Base-by-base conservation (phyloP, 768 basidiomycete species). In the Rhodotorula kratochvilovae region DNA sequence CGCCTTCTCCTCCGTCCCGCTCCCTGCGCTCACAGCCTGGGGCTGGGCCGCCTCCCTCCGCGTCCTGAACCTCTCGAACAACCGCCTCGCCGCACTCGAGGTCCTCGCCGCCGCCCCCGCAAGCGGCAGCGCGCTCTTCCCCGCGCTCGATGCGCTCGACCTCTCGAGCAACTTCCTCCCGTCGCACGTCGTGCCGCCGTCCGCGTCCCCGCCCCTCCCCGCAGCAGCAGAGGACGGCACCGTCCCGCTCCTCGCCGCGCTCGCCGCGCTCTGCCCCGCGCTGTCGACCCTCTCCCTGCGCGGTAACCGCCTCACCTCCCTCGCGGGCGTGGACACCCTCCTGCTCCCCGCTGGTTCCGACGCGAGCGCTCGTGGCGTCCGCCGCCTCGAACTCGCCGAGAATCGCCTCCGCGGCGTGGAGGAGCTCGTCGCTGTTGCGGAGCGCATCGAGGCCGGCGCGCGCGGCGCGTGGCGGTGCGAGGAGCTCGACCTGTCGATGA, bases 241-340 rank as follows among this genome's bases (percentile, higher is more conserved):
- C 3, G 10, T 35, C 5, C 57, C 60, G 2, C 33, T 60, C 29
- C 36, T 68, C 39, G n/a, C 31, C 11, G 29, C 31, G 5, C 55
- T 65, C n/a, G 57, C 54, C 4, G 5, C 15, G 13, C 33, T 58
- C 29, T 56, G 29, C 2, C 72, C 72, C 1, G 2, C 60, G 3
- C 61, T 73, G 15, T 46, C 29, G 5, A 31, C 55, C 19, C 60
- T 72, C 8, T 29, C 48, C 19, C 67, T 72, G 23, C 51, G 57
- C 25, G 43, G 51, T 35, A 73, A 73, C 53, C 65, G 65, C n/a
- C 67, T 73, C 13, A 66, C 63, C 27, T n/a, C 59, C 23, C 60
- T 73, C 55, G 33, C 61, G 5, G 67, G 67, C 35, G 35, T 73
- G 55, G 45, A 39, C 3, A 10, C 48, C 1, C 64, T 68, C 21